Conservation (phyloP, 1,139 yeast genomes). For the Blastobotrys petasosporus region DNA sequence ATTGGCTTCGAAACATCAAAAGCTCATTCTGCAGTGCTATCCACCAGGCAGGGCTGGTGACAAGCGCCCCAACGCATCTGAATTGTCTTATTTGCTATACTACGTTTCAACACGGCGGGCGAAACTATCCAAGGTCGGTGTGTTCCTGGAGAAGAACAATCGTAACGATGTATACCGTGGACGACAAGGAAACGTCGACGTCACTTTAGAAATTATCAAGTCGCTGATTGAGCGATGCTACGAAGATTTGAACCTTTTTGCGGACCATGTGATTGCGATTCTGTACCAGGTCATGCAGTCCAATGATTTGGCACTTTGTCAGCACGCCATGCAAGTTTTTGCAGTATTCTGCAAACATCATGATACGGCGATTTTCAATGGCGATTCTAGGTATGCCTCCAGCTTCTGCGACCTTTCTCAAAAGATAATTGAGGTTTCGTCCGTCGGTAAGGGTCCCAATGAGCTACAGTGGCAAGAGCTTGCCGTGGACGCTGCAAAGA, state of each 20-base stretch:
- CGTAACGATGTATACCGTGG: conserved; percentile 53
- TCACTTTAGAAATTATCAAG: conserved; percentile 64
- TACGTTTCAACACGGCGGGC: conserved; percentile 90
- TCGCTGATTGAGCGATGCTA: conserved; percentile 70
- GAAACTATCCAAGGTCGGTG: conserved; percentile 79
- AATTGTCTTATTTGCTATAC: conserved; percentile 77
- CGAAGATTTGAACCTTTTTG: conserved; percentile 80
- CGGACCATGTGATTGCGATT: conserved; percentile 41
- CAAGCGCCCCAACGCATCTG: conserved; percentile 88
- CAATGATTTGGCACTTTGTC: conserved; percentile 52
- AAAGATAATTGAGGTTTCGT: conserved; percentile 20
- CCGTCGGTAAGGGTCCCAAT: conserved; percentile 33
- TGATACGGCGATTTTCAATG: conserved; percentile 64
- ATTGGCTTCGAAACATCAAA: conserved; percentile 57
- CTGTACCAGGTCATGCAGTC: conserved; percentile 42
- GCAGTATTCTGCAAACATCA: conserved; percentile 57
- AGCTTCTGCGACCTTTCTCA: conserved; percentile 41
- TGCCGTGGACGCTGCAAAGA: conserved; percentile 42
- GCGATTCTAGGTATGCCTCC: conserved; percentile 58
- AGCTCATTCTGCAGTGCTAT: conserved; percentile 83
- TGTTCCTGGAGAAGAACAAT: conserved; percentile 62
- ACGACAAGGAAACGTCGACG: conserved; percentile 74
- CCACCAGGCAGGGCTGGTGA: conserved; percentile 83
- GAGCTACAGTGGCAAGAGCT: conserved; percentile 46
- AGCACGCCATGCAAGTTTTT: conserved; percentile 42